Base-by-base conservation (phyloP, 1,284 basidiomycete species). In the Papiliotrema laurentii region DNA sequence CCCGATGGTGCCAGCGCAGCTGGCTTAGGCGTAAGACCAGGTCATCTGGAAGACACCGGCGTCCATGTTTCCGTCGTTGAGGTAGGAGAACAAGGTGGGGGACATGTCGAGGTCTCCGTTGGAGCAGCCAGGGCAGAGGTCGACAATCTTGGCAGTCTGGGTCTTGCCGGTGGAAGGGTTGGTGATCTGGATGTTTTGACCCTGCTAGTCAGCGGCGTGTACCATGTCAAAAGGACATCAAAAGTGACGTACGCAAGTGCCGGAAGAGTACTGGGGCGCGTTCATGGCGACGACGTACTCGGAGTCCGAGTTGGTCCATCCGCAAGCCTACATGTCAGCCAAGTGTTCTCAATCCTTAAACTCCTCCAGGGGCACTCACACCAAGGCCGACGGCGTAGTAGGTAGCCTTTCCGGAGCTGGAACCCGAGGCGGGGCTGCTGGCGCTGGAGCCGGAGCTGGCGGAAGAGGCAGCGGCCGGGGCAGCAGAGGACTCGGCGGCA, bases 101-200 rank as follows among this genome's bases (percentile, higher is more conserved):
- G 69, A 72, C 64, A 79, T 68, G 73, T 79, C 78, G 57, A 79
- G 72, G 21, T 64, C 66, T 37, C 76, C 75, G 40, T 60, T 65
- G 11, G 47, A 54, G 64, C 77, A 78, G 16, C 59, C 59, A 19
- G 75, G 76, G 66, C 76, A 76, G 33, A 54, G 49, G 54, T 73
- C 71, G 53, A 79, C 85, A 59, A 91, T 77, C 18, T 76, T 78
- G 50, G 84, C 87, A 1, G 66, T 75, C 49, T 84, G 79, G 13
- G 66, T 72, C 68, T 81, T 79, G 59, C 78, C 76, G 69, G 81
- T 84, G 47, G 69, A 58, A 25, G 58, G 55, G 76, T 87, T 85
- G 58, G 77, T 85, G 68, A 93, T 82, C 55, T 68, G 58, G 57
- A 92, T 80, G 46, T 76, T 66, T 66, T 79, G 74, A 51, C 84